Evolutionary conservation across 495 filamentous ascomycete species (phyloP).

Genomic region (Aspergillus mulundensis): DNA sequence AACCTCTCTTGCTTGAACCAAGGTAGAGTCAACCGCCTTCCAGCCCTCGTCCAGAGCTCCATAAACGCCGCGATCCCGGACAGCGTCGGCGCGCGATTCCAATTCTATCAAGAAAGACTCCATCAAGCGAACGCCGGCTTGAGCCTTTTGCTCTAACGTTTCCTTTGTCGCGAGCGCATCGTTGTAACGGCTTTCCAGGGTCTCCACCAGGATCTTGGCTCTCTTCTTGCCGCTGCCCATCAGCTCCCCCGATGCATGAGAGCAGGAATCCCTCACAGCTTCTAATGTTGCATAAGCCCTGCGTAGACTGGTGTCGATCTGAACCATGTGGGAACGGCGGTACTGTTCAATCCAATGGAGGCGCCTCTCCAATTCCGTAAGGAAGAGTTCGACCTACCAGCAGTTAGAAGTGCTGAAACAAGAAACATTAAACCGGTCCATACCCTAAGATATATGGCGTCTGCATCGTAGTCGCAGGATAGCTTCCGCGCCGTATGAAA

Average conservation of each 20-base stretch:
- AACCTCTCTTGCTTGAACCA: slow-evolving; percentile 71
- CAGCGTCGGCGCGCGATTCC: slow-evolving; percentile 74
- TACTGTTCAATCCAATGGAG: slow-evolving; percentile 88
- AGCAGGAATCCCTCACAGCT: slow-evolving; percentile 82
- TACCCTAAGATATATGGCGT: slow-evolving; percentile 63
- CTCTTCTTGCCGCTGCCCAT: slow-evolving; percentile 81
- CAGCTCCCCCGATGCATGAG: slow-evolving; percentile 83
- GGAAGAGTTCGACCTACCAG: slow-evolving; percentile 76
- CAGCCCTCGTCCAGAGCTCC: slow-evolving; percentile 63
- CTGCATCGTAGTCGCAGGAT: slow-evolving; percentile 64
- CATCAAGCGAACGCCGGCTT: slow-evolving; percentile 79
- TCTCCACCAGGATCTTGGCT: slow-evolving; percentile 87
- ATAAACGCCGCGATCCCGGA: slow-evolving; percentile 57
- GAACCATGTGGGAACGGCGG: slow-evolving; percentile 73
- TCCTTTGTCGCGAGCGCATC: slow-evolving; percentile 81
- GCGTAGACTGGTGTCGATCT: slow-evolving; percentile 74
- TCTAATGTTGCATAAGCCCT: slow-evolving; percentile 80
- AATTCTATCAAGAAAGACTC: slow-evolving; percentile 79
- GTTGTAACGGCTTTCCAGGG: slow-evolving; percentile 85
- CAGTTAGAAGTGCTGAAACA: background rate
- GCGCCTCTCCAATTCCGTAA: slow-evolving; percentile 79
- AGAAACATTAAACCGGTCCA: slow-evolving; percentile 15
- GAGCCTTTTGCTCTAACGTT: slow-evolving; percentile 86
- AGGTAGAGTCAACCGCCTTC: slow-evolving; percentile 66
- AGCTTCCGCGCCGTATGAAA: slow-evolving; percentile 56